Evolutionary conservation across 805 yeast species (phyloP), one percentile per base, ranked within the genome.

Genomic region (Lachancea thermotolerans): DNA sequence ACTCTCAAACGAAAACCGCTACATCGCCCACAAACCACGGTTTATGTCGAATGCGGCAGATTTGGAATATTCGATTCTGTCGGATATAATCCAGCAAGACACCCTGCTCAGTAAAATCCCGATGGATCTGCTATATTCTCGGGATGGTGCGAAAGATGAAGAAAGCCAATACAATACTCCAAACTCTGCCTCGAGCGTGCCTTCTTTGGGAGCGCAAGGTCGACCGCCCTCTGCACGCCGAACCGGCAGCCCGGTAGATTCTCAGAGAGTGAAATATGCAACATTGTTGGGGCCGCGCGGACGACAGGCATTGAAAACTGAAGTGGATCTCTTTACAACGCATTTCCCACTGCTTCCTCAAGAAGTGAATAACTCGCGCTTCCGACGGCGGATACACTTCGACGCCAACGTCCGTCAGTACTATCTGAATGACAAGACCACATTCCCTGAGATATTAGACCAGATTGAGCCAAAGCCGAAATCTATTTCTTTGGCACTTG

Each of bases 11-110:
- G 52, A 51, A 28, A 52, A 46, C 55, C 62, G 53, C 30, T 56
- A 53, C 30, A 54, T 52, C 2, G 50, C 50, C 5, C 59, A 56
- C 40, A 56, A 59, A 64, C 54, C 76, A 55, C 55, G 75, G 48
- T 83, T 83, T 54, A 57, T 82, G 48, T 81, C 88, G 1, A 69
- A 76, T 31, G 89, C 93, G 1, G 89, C 87, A 0, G 83, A 81
- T 55, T 67, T 81, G 42, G 93, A 84, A 54, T 83, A 84, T 54
- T 74, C 86, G 2, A 78, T 83, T 3, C 64, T 84, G 28, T 81
- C 88, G 8, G 78, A 73, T 48, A 82, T 84, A 41, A 72, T 81
- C 32, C 78, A 77, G 31, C 65, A 60, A 45, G 71, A 66, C 28
- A 48, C 51, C 4, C 36, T 54, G 35, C 39, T 54, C 35, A 56